Evolutionary conservation across 345 rosid species (phyloP).

Genomic region (Boechera retrofracta): DNA sequence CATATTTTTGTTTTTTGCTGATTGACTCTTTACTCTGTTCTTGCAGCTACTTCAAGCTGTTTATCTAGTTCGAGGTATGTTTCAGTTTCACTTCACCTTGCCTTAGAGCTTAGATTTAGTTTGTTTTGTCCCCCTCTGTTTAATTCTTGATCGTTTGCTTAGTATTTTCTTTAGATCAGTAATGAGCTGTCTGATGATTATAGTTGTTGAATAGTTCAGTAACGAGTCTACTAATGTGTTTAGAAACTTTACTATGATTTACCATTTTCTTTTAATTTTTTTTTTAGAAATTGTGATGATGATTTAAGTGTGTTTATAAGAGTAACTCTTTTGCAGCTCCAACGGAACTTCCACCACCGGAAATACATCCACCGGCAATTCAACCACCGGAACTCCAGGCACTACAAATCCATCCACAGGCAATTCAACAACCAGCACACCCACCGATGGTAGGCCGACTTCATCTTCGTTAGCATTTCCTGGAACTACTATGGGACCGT

Average conservation of each 20-base stretch:
- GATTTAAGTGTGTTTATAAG: background rate
- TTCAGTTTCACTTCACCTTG: slow-evolving; percentile 13
- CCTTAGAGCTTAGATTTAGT: slow-evolving; percentile 8
- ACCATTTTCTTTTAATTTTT: background rate
- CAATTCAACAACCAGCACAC: slow-evolving; percentile 16
- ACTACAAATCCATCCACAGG: slow-evolving; percentile 17
- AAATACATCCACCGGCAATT: slow-evolving; percentile 7
- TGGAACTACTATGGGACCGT: slow-evolving; percentile 41
- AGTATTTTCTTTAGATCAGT: slow-evolving; percentile 19
- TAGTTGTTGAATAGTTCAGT: background rate
- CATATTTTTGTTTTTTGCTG: background rate
- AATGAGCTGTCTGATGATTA: background rate
- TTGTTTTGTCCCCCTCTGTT: background rate
- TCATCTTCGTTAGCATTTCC: slow-evolving; percentile 39
- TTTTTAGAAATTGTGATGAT: background rate
- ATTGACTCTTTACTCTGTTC: background rate
- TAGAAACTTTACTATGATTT: background rate
- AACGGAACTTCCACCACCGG: background rate
- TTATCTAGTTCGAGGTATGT: slow-evolving; percentile 44
- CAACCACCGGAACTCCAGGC: slow-evolving; percentile 26
- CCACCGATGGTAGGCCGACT: slow-evolving; percentile 8
- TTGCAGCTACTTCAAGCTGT: slow-evolving; percentile 45
- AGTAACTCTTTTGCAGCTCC: slow-evolving; percentile 29
- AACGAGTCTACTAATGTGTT: background rate
- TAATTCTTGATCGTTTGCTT: slow-evolving; percentile 7